phyloP scores from a whole-genome alignment of 768 basidiomycete species.

The Mycena venus region DNA sequence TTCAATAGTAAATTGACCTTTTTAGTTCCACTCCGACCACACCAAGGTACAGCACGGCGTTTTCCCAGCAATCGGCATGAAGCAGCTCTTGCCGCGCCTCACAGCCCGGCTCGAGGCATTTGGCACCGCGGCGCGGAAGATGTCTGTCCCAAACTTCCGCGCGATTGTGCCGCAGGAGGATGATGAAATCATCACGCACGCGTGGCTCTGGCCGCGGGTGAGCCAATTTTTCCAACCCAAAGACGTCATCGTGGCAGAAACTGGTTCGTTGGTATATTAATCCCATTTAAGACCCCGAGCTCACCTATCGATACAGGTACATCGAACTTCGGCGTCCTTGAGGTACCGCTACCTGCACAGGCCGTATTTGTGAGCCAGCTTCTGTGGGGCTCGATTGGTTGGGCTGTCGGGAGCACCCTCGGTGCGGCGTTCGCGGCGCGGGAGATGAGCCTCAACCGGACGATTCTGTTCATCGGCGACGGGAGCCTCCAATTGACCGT shows the following conservation, averaged over 20 bases:
- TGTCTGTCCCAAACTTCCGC: conserved; percentile 60
- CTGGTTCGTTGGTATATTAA: conserved; percentile 61
- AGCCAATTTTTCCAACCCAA: conserved; percentile 73
- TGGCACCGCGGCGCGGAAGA: conserved; percentile 46
- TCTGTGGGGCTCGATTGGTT: conserved; percentile 94
- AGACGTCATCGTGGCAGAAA: conserved; percentile 90
- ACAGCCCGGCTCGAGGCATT: conserved; percentile 61
- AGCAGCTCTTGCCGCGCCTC: conserved; percentile 78
- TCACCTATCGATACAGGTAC: too few relatives aligned
- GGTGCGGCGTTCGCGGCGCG: conserved; percentile 86
- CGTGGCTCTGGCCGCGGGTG: conserved; percentile 83
- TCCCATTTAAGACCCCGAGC: too few relatives aligned
- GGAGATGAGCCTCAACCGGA: conserved; percentile 71
- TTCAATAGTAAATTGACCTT: not conserved
- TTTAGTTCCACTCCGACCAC: conserved; percentile 81
- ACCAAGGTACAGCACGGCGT: conserved; percentile 73
- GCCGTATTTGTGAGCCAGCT: conserved; percentile 76
- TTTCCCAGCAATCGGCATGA: conserved; percentile 81
- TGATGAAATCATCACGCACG: conserved; percentile 73
- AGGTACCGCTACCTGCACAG: conserved; percentile 75
- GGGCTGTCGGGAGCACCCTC: conserved; percentile 71
- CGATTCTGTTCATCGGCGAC: conserved; percentile 88
- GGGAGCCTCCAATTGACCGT: conserved; percentile 85
- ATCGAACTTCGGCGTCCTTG: conserved; percentile 87
- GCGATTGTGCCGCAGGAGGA: conserved; percentile 64